Conservation (phyloP, 495 filamentous ascomycete species). For the Penicillium pancosmium region DNA sequence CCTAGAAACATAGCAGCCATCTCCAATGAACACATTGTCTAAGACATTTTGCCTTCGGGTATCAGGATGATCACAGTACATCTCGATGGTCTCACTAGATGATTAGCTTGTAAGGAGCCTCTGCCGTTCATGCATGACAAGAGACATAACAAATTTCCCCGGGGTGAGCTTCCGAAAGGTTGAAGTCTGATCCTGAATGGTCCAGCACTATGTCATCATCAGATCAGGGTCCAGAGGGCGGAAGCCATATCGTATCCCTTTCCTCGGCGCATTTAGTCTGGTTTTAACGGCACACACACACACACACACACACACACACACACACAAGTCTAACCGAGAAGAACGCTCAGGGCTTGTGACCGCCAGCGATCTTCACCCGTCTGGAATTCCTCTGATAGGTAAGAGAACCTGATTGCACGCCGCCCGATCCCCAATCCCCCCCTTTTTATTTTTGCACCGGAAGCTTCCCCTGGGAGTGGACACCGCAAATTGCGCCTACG, state of each 20-base stretch:
- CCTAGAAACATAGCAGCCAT: neutral
- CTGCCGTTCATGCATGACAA: neutral
- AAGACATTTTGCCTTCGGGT: constrained; percentile 21
- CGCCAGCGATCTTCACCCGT: constrained; percentile 17
- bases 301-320: too few relatives aligned
- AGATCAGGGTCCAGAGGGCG: neutral
- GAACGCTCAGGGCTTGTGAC: constrained; percentile 5
- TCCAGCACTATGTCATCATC: neutral
- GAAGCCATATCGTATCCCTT: neutral
- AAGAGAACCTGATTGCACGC: constrained; percentile 4
- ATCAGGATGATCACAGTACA: constrained; percentile 20
- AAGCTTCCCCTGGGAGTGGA: constrained; percentile 3
- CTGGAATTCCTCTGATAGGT: constrained; percentile 20
- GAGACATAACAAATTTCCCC: constrained; percentile 1
- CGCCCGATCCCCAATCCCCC: neutral
- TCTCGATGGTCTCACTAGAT: constrained; percentile 21
- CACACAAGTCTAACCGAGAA: neutral
- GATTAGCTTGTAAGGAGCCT: neutral
- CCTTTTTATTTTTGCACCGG: neutral
- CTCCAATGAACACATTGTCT: constrained; percentile 21
- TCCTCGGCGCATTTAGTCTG: neutral
- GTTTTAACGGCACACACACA: neutral
- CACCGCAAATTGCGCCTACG: constrained; percentile 9
- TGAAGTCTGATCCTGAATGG: neutral
- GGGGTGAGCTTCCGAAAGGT: neutral